Conservation (phyloP, 2,329 filamentous ascomycete species). For the Penicillium sp. region DNA sequence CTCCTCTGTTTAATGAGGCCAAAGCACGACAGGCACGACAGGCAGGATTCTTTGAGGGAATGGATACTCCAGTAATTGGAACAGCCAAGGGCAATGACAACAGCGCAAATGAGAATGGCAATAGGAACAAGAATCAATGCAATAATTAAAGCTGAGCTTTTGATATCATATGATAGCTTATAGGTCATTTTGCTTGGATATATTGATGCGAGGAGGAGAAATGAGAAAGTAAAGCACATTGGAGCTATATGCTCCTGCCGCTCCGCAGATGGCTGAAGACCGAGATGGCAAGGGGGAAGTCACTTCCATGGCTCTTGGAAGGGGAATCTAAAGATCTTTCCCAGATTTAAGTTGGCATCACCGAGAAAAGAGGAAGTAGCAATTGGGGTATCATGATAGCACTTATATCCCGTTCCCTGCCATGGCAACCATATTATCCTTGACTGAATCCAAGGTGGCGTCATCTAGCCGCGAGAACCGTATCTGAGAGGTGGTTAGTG, state of each 20-base stretch:
- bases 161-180: constrained; percentile 31
- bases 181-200: constrained; percentile 30
- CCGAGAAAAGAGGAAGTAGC: constrained; percentile 4
- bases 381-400: constrained; percentile 28
- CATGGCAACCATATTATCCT: constrained; percentile 37
- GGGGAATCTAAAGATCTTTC: constrained; percentile 4
- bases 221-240: background rate
- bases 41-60: constrained; percentile 16
- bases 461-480: constrained; percentile 42
- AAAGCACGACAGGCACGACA: constrained; percentile 22
- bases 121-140: constrained; percentile 51
- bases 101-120: constrained; percentile 41
- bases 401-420: constrained; percentile 26
- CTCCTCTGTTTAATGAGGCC: constrained; percentile 25
- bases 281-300: background rate
- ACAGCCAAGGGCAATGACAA: constrained; percentile 41
- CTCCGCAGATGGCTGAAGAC: background rate
- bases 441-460: constrained; percentile 33
- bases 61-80: constrained; percentile 37
- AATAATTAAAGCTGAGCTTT: constrained; percentile 43
- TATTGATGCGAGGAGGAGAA: background rate
- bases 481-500: constrained; percentile 33
- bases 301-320: background rate
- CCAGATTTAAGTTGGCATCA: background rate
- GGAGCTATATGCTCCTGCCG: constrained; percentile 2